Evolutionary conservation across 768 basidiomycete species (phyloP).

Genomic region (Lentinula raphanica): DNA sequence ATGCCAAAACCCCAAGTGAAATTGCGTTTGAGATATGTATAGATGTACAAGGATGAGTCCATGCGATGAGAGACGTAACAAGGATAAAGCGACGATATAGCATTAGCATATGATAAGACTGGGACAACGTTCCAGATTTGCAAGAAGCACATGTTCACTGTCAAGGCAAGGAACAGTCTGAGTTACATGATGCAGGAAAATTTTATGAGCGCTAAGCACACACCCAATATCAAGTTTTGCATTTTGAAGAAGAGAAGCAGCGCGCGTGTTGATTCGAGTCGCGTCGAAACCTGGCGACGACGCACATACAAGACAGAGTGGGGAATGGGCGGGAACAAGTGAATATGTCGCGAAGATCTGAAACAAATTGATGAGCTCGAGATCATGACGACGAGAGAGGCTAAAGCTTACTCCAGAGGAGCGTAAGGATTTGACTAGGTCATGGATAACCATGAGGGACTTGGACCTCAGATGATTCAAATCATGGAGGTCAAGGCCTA

Average conservation of each 20-base stretch:
- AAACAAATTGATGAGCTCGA: conserved; percentile 6
- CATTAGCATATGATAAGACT: conserved; percentile 52
- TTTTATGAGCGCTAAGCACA: conserved; percentile 8
- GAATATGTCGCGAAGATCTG: conserved; percentile 62
- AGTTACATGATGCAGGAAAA: conserved; percentile 1
- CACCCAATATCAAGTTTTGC: conserved; percentile 39
- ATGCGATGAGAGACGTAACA: conserved; percentile 1
- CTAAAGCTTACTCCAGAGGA: conserved; percentile 49
- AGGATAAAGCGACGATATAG: background rate
- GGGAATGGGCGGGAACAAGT: conserved; percentile 55
- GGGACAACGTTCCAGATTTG: conserved; percentile 46
- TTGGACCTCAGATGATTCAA: conserved; percentile 60
- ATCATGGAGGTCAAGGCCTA: conserved; percentile 65
- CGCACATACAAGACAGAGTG: conserved; percentile 55
- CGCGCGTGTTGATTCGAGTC: conserved; percentile 35
- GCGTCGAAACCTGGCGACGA: conserved; percentile 39
- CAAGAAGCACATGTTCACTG: conserved; percentile 47
- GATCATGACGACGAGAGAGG: background rate
- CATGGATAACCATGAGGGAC: conserved; percentile 59
- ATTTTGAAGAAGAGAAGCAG: conserved; percentile 41
- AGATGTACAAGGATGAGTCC: background rate
- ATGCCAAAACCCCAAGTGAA: background rate
- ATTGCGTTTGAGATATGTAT: background rate
- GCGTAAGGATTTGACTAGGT: conserved; percentile 53
- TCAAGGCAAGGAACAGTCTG: background rate